phyloP scores from a whole-genome alignment of 2,329 filamentous ascomycete genomes.

The Hypocrella siamensis region DNA sequence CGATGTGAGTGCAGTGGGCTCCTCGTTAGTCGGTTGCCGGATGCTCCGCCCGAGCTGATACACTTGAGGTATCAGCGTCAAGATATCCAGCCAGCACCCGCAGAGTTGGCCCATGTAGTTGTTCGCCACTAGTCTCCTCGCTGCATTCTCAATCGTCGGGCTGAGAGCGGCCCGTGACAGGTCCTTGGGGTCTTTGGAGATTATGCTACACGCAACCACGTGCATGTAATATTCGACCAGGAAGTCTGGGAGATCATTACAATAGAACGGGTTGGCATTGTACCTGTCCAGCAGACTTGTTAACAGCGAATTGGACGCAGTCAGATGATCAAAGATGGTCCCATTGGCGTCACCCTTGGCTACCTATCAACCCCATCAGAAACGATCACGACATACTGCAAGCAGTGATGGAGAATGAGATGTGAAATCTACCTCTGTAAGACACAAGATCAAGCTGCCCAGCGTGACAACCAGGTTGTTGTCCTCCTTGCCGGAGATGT shows the following conservation, averaged over 20 bases:
- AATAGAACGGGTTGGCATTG: conserved; percentile 14
- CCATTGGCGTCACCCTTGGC: conserved; percentile 28
- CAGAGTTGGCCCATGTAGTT: conserved; percentile 21
- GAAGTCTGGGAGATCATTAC: conserved; percentile 24
- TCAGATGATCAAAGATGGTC: conserved; percentile 28
- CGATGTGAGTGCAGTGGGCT: conserved; percentile 4
- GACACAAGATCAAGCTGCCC: conserved; percentile 27
- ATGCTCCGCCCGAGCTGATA: conserved; percentile 27
- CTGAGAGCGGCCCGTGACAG: conserved; percentile 15
- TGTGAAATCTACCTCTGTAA: conserved; percentile 27
- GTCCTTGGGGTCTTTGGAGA: conserved; percentile 21
- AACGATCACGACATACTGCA: background rate
- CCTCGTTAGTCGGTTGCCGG: conserved; percentile 9
- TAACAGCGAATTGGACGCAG: conserved; percentile 25
- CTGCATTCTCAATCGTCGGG: conserved; percentile 14
- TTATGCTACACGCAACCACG: conserved; percentile 29
- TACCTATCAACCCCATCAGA: conserved; percentile 12
- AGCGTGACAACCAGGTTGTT: conserved; percentile 23
- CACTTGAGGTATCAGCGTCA: conserved; percentile 21
- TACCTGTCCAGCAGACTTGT: conserved; percentile 18
- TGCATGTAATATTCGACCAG: conserved; percentile 33
- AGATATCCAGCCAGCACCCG: conserved; percentile 22
- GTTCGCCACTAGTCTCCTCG: conserved; percentile 11
- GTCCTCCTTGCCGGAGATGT: conserved; percentile 16
- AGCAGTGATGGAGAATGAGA: background rate